phyloP scores from a whole-genome alignment of 2,329 filamentous ascomycete genomes.

The Drechslerella stenobrocha region DNA sequence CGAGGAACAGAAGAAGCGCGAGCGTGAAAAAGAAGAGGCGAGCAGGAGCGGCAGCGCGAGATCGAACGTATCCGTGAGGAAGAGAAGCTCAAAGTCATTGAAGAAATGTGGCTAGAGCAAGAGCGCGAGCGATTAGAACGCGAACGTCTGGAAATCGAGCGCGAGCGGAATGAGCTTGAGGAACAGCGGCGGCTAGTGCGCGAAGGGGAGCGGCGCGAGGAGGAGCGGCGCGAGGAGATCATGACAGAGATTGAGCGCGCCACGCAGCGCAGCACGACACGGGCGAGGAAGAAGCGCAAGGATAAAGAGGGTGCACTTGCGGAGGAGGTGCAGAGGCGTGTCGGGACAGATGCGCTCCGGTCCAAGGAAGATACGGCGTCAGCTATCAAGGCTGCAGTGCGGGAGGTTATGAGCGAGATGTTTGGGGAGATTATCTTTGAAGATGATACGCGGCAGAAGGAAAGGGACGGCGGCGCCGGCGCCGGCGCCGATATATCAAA shows the following conservation, averaged over 20 bases:
- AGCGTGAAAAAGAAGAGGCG: slow-evolving; percentile 39
- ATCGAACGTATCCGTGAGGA: slow-evolving; percentile 48
- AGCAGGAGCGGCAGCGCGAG: slow-evolving; percentile 37
- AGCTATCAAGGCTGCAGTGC: slow-evolving; percentile 39
- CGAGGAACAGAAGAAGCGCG: slow-evolving; percentile 41
- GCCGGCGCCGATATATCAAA: slow-evolving; percentile 12
- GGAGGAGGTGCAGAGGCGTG: slow-evolving; percentile 43
- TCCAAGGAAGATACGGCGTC: slow-evolving; percentile 42
- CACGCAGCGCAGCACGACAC: slow-evolving; percentile 39
- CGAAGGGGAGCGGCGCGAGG: slow-evolving; percentile 12
- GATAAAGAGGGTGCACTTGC: slow-evolving; percentile 29
- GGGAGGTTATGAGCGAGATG: slow-evolving; percentile 45
- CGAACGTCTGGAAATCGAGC: slow-evolving; percentile 33
- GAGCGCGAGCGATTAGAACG: slow-evolving; percentile 31
- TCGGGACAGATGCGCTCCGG: slow-evolving; percentile 33
- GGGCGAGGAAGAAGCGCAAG: slow-evolving; percentile 40
- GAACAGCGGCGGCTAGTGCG: slow-evolving; percentile 31
- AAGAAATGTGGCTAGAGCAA: slow-evolving; percentile 46
- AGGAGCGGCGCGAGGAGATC: slow-evolving; percentile 41
- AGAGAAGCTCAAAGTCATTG: slow-evolving; percentile 46
- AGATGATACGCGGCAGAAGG: slow-evolving; percentile 27
- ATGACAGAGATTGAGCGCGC: slow-evolving; percentile 47
- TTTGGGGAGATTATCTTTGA: slow-evolving; percentile 48
- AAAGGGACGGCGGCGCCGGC: not conserved
- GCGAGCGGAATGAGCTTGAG: slow-evolving; percentile 31